phyloP scores from a whole-genome alignment of 2,329 filamentous ascomycete species.

The Boeremia exigua region DNA sequence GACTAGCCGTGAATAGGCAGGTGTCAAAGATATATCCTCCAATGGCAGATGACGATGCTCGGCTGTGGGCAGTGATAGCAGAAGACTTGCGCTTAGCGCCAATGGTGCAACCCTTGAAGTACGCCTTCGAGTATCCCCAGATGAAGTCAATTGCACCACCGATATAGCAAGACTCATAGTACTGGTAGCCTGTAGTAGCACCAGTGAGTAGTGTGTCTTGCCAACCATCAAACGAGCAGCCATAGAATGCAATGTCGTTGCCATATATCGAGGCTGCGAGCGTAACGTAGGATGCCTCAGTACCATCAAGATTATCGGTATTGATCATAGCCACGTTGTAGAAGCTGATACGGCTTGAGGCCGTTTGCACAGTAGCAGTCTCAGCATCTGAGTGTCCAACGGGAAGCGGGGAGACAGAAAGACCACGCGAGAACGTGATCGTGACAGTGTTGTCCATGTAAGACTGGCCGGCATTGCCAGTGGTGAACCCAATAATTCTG shows the following conservation, averaged over 20 bases:
- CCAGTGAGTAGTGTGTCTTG: conserved; percentile 57
- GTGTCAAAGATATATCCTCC: conserved; percentile 62
- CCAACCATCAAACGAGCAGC: conserved; percentile 59
- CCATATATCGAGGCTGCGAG: conserved; percentile 60
- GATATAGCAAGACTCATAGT: conserved; percentile 63
- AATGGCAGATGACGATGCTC: conserved; percentile 24
- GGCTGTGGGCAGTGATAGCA: conserved; percentile 37
- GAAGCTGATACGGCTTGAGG: conserved; percentile 58
- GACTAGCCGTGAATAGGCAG: conserved; percentile 51
- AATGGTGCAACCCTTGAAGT: conserved; percentile 58
- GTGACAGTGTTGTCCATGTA: conserved; percentile 65
- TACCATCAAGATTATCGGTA: conserved; percentile 46
- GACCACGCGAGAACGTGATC: conserved; percentile 49
- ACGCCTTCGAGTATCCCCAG: conserved; percentile 59
- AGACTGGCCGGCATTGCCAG: conserved; percentile 45
- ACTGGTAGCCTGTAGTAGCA: conserved; percentile 55
- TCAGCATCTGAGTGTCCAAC: conserved; percentile 54
- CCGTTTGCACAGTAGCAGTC: conserved; percentile 55
- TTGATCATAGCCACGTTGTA: conserved; percentile 65
- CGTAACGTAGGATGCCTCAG: conserved; percentile 52
- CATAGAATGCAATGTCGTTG: conserved; percentile 62
- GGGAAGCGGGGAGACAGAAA: conserved; percentile 50
- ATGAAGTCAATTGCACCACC: conserved; percentile 65
- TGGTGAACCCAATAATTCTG: conserved; percentile 64
- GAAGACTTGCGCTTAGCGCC: conserved; percentile 46